Conservation (phyloP, 2,329 filamentous ascomycete species). For the Lecanicillium sp. region DNA sequence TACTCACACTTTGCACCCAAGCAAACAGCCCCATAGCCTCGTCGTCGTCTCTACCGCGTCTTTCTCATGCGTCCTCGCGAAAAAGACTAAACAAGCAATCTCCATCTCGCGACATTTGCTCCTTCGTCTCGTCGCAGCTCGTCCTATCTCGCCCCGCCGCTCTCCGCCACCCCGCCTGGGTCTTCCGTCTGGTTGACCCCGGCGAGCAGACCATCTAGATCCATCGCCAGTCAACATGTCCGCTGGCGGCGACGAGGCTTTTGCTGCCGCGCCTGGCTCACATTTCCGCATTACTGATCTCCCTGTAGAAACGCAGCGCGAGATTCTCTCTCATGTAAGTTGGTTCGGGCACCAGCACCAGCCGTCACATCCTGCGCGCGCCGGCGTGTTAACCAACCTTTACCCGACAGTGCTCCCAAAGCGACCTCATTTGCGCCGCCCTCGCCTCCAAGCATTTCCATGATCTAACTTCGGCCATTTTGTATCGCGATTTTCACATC, state of each 20-base stretch:
- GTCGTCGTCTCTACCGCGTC: constrained; percentile 4
- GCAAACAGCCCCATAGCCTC: constrained; percentile 4
- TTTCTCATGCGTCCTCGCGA: not conserved
- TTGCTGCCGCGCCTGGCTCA: constrained; percentile 17
- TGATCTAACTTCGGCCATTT: constrained; percentile 49
- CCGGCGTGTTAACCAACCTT: constrained; percentile 7
- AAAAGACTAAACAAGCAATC: not conserved
- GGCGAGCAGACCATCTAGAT: constrained; percentile 2
- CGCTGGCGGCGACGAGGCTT: constrained; percentile 26
- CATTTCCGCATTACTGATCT: constrained; percentile 33
- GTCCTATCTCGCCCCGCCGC: not conserved
- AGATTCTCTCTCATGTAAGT: constrained; percentile 42
- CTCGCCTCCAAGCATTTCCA: constrained; percentile 54
- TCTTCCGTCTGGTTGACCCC: constrained; percentile 11
- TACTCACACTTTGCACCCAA: not conserved
- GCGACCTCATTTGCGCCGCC: constrained; percentile 51
- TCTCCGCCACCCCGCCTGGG: constrained; percentile 11
- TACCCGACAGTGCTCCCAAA: constrained; percentile 39
- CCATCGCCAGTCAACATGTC: constrained; percentile 27
- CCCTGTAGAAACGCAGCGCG: constrained; percentile 42
- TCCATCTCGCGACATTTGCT: not conserved
- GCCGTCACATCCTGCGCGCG: not conserved
- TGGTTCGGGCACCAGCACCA: not conserved
- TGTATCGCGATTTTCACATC: constrained; percentile 56
- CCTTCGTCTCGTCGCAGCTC: not conserved